phyloP scores from a whole-genome alignment of 345 rosid genomes.

The Salix suchowensis region DNA sequence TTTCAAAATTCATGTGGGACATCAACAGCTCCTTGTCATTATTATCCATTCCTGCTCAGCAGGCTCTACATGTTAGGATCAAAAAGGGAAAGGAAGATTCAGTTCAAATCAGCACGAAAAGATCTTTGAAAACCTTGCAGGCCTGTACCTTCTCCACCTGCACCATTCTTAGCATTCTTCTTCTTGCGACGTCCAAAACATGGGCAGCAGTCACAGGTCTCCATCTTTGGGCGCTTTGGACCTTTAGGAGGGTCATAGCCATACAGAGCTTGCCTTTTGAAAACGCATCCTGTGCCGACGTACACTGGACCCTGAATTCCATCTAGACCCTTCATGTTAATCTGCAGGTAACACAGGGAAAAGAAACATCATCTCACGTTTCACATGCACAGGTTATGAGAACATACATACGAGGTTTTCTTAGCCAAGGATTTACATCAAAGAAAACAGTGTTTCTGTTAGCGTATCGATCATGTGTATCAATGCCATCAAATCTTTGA shows the following conservation, averaged over 20 bases:
- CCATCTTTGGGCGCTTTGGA: slow-evolving; percentile 85
- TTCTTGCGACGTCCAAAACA: slow-evolving; percentile 85
- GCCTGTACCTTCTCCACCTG: slow-evolving; percentile 45
- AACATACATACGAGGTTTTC: neutral
- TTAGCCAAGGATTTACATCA: slow-evolving; percentile 14
- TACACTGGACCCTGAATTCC: slow-evolving; percentile 35
- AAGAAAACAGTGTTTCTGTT: slow-evolving; percentile 36
- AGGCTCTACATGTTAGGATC: neutral
- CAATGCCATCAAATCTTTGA: slow-evolving; percentile 32
- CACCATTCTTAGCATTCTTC: slow-evolving; percentile 44
- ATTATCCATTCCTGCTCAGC: slow-evolving; percentile 44
- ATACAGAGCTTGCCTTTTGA: slow-evolving; percentile 27
- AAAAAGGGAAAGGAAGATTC: neutral
- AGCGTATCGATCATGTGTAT: slow-evolving; percentile 31
- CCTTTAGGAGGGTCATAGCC: slow-evolving; percentile 32
- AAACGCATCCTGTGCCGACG: slow-evolving; percentile 35
- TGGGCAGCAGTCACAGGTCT: slow-evolving; percentile 91
- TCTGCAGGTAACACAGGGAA: slow-evolving; percentile 17
- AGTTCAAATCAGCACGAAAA: neutral
- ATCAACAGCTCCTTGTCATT: slow-evolving; percentile 76
- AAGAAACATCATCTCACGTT: neutral
- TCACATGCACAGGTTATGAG: neutral
- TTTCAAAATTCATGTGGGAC: slow-evolving; percentile 93
- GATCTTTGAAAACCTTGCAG: slow-evolving; percentile 46
- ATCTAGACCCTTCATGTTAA: slow-evolving; percentile 37